phyloP scores from a whole-genome alignment of 768 basidiomycete species.

The Naganishia vaughanmartiniae region DNA sequence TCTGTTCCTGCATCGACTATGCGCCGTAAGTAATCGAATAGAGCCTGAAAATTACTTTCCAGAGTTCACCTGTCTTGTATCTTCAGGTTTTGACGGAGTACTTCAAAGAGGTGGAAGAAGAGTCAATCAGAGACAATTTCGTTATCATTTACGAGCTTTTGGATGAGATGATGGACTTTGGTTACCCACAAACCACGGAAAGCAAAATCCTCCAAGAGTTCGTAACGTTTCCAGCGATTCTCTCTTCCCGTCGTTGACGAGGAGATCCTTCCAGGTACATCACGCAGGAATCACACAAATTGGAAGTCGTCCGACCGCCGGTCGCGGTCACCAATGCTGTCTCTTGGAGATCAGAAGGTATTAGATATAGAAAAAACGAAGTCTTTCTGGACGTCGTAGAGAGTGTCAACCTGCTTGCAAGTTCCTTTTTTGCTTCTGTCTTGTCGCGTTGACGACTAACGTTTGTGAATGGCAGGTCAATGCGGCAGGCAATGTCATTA shows the following conservation, averaged over 20 bases:
- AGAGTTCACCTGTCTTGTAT: not conserved
- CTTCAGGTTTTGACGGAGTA: constrained; percentile 86
- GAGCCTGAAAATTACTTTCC: no score
- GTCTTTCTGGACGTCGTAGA: constrained; percentile 98
- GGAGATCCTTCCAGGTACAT: constrained; percentile 63
- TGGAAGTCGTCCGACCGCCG: constrained; percentile 87
- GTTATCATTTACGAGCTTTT: constrained; percentile 98
- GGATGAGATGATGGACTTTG: constrained; percentile 99
- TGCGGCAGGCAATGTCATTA: constrained; percentile 91
- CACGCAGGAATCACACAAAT: constrained; percentile 96
- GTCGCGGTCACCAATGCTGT: constrained; percentile 98
- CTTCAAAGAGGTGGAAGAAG: constrained; percentile 99
- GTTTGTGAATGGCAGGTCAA: constrained; percentile 67
- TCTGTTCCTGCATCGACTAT: constrained; percentile 90
- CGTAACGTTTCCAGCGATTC: constrained; percentile 52
- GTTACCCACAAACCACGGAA: constrained; percentile 97
- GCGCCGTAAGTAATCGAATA: constrained; percentile 50
- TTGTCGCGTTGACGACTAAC: not conserved
- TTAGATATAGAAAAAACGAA: constrained; percentile 96
- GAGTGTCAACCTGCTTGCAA: constrained; percentile 88
- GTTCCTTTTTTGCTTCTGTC: constrained; percentile 46
- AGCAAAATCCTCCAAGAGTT: constrained; percentile 95
- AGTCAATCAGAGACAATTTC: constrained; percentile 98
- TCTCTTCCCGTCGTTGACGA: constrained; percentile 53
- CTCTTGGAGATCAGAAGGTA: constrained; percentile 96